Base-by-base conservation (phyloP, 1,139 yeast species). In the Debaryomyces psychrophilus region DNA sequence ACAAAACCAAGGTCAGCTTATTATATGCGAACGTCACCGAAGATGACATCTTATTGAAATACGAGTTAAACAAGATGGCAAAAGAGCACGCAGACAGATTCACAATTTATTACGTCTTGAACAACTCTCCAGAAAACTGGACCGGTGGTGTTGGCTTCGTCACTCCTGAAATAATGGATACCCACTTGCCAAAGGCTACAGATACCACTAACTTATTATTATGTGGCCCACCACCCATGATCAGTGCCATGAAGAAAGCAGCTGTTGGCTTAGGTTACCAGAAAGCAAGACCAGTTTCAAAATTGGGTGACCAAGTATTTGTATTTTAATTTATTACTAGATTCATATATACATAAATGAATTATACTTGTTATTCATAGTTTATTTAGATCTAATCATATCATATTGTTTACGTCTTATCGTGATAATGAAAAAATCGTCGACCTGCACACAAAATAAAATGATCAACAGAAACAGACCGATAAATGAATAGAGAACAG, bases 171-270 rank as follows among this genome's bases (percentile, higher is more conserved):
- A 81, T 77, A 62, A 71, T 90, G 61, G 64, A 68, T 39, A 67
- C 68, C 53, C 68, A 83, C 68, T 75, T 86, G 59, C 81, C 88
- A 54, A 77, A 81, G 52, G 74, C 85, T 44, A 72, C 81, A 53
- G 82, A 73, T 54, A 76, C 82, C 58, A 74, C 85, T 65, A 83
- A 88, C 69, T 79, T 88, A 54, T 85, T 90, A 65, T 85, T 88
- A 56, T 90, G 98, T 76, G 99, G 97, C 57, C 96, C 97, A 47
- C 93, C 95, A 61, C 88, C 90, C 45, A 74, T 90, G 72, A 82
- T 85, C 77, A 77, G 87, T 57, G 87, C 96, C 56, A 67, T 90
- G 77, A 92, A 90, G 76, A 90, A 86, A 75, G 88, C 87, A 44
- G 90, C 96, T 31, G 79, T 77, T 43, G 72, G 76, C 18, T 77